phyloP scores from a whole-genome alignment of 2,329 filamentous ascomycete species.

The Calonectria naviculata region DNA sequence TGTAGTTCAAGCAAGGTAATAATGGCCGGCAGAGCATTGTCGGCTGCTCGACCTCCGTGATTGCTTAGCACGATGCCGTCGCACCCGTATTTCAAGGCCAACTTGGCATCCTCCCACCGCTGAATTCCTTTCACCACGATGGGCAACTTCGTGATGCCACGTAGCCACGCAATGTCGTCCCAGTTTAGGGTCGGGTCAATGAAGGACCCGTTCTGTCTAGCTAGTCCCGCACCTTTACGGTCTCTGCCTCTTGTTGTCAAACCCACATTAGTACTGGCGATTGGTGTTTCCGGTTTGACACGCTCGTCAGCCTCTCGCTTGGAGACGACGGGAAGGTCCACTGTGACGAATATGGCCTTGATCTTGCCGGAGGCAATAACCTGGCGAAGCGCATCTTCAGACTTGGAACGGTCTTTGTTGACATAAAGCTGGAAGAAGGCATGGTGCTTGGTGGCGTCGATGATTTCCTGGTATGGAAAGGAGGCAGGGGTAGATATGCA shows the following conservation, averaged over 20 bases:
- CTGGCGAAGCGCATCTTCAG: constrained; percentile 58
- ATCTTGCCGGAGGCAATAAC: constrained; percentile 53
- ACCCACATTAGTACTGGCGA: constrained; percentile 37
- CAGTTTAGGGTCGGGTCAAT: constrained; percentile 70
- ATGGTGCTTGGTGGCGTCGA: constrained; percentile 31
- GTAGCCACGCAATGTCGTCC: constrained; percentile 75
- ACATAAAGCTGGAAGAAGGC: constrained; percentile 72
- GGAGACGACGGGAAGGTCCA: constrained; percentile 67
- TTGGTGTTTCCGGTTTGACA: constrained; percentile 53
- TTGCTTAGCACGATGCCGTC: constrained; percentile 78
- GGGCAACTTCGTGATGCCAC: constrained; percentile 58
- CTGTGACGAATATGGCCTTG: constrained; percentile 67
- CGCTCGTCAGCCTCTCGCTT: constrained; percentile 64
- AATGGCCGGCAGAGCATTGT: constrained; percentile 64
- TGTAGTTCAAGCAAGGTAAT: constrained; percentile 72
- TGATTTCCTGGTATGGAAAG: constrained; percentile 66
- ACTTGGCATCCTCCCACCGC: constrained; percentile 70
- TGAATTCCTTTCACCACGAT: constrained; percentile 78
- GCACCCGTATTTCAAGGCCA: constrained; percentile 68
- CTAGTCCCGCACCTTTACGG: constrained; percentile 65
- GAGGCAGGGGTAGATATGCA: constrained; percentile 72
- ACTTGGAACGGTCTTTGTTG: constrained; percentile 64
- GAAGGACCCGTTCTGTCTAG: constrained; percentile 62
- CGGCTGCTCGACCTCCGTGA: constrained; percentile 71
- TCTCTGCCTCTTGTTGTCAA: constrained; percentile 59